phyloP scores from a whole-genome alignment of 2,329 filamentous ascomycete genomes.

The Exophiala alcalophila region DNA sequence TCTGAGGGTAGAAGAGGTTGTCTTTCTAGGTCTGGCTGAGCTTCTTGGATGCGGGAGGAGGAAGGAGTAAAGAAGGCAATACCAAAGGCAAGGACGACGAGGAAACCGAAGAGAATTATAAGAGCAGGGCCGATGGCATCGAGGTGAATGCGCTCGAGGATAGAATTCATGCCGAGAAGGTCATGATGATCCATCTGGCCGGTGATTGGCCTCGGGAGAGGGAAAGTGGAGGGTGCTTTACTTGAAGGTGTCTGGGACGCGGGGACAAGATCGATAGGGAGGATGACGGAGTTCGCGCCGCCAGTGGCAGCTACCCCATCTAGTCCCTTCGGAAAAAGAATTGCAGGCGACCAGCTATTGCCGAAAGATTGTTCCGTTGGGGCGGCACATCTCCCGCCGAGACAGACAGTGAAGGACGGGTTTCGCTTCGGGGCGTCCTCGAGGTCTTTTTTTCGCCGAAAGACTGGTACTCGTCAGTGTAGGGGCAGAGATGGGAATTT shows the following conservation, averaged over 20 bases:
- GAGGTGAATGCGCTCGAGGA: conserved; percentile 8
- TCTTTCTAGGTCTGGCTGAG: conserved; percentile 13
- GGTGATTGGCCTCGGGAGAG: conserved; percentile 22
- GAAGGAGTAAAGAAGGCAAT: conserved; percentile 22
- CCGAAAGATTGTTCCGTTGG: too few species aligned
- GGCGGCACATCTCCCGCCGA: too few species aligned
- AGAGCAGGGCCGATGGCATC: conserved; percentile 20
- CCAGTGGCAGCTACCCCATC: too few species aligned
- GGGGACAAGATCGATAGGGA: conserved; percentile 24
- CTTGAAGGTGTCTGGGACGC: conserved; percentile 7
- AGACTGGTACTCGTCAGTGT: too few species aligned
- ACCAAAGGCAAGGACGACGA: conserved; percentile 23
- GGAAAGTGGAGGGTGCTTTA: conserved; percentile 1
- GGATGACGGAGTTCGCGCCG: conserved; percentile 21
- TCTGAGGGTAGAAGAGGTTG: conserved; percentile 14
- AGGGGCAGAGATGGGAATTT: too few species aligned
- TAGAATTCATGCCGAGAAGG: conserved; percentile 9
- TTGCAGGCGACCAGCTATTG: too few species aligned
- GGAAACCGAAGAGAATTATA: conserved; percentile 24
- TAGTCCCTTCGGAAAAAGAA: too few species aligned
- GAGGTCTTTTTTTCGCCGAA: too few species aligned
- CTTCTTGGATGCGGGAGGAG: conserved; percentile 1
- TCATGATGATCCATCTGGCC: conserved; percentile 22
- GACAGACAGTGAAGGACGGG: too few species aligned
- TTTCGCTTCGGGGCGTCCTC: too few species aligned